Evolutionary conservation across 1,284 basidiomycete genomes (phyloP).

Genomic region (Tilletia walkeri): DNA sequence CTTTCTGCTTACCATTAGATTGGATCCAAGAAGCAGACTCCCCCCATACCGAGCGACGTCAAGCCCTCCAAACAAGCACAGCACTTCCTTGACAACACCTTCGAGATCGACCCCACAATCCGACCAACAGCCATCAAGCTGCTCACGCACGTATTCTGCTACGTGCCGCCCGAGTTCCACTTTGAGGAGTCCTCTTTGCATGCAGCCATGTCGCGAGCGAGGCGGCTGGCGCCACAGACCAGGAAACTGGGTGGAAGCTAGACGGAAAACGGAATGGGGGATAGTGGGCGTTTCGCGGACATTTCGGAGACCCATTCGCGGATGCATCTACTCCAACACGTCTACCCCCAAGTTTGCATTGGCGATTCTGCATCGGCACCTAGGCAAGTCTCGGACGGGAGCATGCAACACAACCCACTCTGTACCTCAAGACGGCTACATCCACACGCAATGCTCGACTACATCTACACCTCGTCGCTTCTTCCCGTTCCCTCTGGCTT

Average conservation of each 20-base stretch:
- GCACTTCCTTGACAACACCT: conserved; percentile 85
- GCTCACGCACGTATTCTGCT: conserved; percentile 75
- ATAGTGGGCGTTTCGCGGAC: too few species aligned
- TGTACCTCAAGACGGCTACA: neutral
- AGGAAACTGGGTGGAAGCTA: neutral
- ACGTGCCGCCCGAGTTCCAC: conserved; percentile 30
- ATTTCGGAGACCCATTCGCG: too few species aligned
- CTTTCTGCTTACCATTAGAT: conserved; percentile 60
- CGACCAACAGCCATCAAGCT: conserved; percentile 81
- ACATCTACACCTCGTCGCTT: too few species aligned
- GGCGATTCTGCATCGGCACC: too few species aligned
- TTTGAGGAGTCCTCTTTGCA: conserved; percentile 7
- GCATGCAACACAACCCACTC: neutral
- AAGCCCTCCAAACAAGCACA: conserved; percentile 71
- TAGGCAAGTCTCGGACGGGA: too few species aligned
- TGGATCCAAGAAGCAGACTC: conserved; percentile 75
- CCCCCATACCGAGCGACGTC: conserved; percentile 83
- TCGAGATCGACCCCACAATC: conserved; percentile 81
- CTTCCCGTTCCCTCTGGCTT: too few species aligned
- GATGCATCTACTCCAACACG: too few species aligned
- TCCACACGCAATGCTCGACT: too few species aligned
- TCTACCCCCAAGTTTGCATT: too few species aligned
- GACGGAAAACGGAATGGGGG: neutral
- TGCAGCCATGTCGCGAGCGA: conserved; percentile 12
- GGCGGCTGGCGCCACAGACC: neutral